Percentiles rank a stretch among this genome's conserved stretches.
These are phyloP conservation scores for Diaporthe batatas DNA, from an alignment of 2,329 filamentous ascomycete species.

Conservation along the genomic window DNA sequence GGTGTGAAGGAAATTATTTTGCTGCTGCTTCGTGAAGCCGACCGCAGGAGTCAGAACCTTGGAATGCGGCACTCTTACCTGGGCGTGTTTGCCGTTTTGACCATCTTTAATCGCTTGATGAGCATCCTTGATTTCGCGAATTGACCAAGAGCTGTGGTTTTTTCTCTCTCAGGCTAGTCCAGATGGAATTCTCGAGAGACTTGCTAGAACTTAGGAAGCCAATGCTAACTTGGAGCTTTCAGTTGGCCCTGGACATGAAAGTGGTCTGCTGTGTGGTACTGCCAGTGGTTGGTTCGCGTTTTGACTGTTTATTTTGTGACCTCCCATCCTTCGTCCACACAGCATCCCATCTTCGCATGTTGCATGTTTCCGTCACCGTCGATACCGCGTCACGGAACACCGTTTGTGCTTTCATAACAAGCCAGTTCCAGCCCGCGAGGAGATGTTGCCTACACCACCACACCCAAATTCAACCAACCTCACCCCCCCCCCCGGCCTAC, in stretches of 20 bases:
- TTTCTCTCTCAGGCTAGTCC: neutral
- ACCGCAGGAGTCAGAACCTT: neutral
- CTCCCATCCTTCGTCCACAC: neutral
- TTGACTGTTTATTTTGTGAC: slow-evolving; percentile 1
- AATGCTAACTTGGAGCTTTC: neutral
- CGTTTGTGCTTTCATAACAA: neutral
- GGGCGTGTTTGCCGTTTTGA: neutral
- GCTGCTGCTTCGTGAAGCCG: neutral
- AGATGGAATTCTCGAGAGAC: neutral
- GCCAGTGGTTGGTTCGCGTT: neutral
- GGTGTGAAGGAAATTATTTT: slow-evolving; percentile 18
- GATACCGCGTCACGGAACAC: neutral
- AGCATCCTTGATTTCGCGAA: neutral
- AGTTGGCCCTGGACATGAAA: neutral
- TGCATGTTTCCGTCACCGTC: neutral
- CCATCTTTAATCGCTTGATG: neutral
- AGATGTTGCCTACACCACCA: neutral
- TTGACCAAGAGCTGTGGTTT: neutral
- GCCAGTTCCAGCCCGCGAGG: neutral
- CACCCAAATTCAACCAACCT: neutral
- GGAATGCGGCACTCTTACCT: neutral
- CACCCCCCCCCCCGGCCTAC: neutral
- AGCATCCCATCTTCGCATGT: neutral
- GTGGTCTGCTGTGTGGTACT: neutral
- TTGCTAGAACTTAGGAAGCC: neutral